These are phyloP conservation scores for Stellera chamaejasme DNA, from an alignment of 345 rosid genomes.

Conservation along the genomic window DNA sequence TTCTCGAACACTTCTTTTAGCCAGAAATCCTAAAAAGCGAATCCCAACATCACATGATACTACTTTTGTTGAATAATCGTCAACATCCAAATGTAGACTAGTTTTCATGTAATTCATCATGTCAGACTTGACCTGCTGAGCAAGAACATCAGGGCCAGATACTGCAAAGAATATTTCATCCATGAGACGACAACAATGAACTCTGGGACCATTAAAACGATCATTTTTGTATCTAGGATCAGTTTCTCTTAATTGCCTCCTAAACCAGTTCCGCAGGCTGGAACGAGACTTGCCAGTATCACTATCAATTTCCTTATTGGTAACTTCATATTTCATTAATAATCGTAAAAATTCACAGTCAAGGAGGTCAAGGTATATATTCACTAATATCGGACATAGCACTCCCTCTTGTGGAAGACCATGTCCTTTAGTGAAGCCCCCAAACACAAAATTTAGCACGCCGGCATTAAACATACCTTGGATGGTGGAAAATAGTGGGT, in stretches of 20 bases:
- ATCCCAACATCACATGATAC: constrained; percentile 42
- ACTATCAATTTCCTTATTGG: constrained; percentile 22
- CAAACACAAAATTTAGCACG: constrained; percentile 77
- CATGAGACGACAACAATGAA: constrained; percentile 72
- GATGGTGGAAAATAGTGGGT: constrained; percentile 37
- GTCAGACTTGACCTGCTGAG: constrained; percentile 46
- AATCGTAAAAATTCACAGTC: constrained; percentile 68
- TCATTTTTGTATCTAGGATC: constrained; percentile 15
- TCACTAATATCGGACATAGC: constrained; percentile 67
- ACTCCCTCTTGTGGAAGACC: constrained; percentile 97
- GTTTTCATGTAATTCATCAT: constrained; percentile 38
- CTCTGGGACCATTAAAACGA: constrained; percentile 30
- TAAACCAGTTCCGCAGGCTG: constrained; percentile 69
- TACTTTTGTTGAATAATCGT: constrained; percentile 29
- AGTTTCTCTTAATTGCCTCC: constrained; percentile 61
- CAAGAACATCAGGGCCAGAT: constrained; percentile 57
- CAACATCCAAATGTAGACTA: constrained; percentile 43
- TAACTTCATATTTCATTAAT: constrained; percentile 78
- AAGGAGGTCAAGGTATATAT: constrained; percentile 65
- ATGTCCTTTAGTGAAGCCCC: constrained; percentile 85
- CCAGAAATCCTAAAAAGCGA: constrained; percentile 59
- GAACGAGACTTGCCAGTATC: constrained; percentile 32
- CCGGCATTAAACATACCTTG: constrained; percentile 59
- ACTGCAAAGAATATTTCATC: constrained; percentile 77
- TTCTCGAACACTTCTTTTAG: constrained; percentile 48